phyloP scores from a whole-genome alignment of 1,284 basidiomycete genomes.

The Hemileia vastatrix region DNA sequence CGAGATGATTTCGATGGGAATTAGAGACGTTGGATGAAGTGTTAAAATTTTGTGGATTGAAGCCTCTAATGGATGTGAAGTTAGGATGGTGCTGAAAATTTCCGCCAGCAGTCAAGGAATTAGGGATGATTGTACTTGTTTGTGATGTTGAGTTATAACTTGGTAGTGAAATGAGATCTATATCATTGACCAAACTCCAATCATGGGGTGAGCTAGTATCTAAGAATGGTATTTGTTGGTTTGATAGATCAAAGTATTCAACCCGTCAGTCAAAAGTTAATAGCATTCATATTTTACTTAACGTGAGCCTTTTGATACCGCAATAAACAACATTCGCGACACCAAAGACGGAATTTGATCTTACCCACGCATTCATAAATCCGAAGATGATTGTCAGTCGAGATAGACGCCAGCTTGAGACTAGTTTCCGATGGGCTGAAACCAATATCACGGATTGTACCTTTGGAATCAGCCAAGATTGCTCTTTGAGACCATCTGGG shows the following conservation, averaged over 20 bases:
- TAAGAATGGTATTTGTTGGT: too few species aligned
- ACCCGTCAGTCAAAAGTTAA: too few species aligned
- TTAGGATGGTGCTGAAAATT: conserved; percentile 5
- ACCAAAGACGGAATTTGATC: conserved; percentile 52
- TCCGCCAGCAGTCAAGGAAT: background rate
- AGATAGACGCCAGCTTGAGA: conserved; percentile 55
- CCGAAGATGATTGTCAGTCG: conserved; percentile 72
- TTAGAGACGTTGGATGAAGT: conserved; percentile 55
- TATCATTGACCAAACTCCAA: conserved; percentile 69
- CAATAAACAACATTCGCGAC: too few species aligned
- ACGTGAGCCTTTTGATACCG: too few species aligned
- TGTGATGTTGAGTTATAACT: conserved; percentile 16
- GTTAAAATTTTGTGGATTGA: conserved; percentile 50
- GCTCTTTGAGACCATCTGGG: conserved; percentile 58
- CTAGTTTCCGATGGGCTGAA: conserved; percentile 78
- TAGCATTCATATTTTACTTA: too few species aligned
- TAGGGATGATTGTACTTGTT: conserved; percentile 12
- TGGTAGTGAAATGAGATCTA: conserved; percentile 57
- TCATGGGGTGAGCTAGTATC: too few species aligned
- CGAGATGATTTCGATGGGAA: conserved; percentile 51
- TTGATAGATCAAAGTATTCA: too few species aligned
- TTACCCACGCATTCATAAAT: conserved; percentile 86
- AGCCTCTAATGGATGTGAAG: conserved; percentile 28
- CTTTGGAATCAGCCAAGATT: conserved; percentile 67
- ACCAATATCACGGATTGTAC: conserved; percentile 69